Evolutionary conservation across 257 asterid species (phyloP).

Genomic region (Euphrasia confusa): DNA sequence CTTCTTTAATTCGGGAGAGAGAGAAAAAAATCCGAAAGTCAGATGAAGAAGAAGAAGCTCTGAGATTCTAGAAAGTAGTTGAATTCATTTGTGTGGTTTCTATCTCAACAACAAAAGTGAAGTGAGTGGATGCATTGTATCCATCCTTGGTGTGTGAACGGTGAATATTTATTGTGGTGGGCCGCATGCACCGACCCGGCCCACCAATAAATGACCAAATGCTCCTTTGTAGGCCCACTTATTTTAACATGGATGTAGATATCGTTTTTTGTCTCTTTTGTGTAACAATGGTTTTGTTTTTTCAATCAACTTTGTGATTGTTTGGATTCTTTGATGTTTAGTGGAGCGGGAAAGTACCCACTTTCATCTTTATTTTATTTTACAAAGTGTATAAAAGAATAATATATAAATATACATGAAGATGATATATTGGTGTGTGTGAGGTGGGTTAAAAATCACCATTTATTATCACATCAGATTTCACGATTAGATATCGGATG

Average conservation of each 20-base stretch:
- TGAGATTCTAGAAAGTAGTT: not conserved
- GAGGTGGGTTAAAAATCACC: no score
- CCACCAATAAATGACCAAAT: slow-evolving; percentile 29
- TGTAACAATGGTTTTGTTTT: not conserved
- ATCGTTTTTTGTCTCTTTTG: not conserved
- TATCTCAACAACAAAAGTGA: slow-evolving; percentile 13
- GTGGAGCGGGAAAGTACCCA: not conserved
- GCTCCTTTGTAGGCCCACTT: slow-evolving; percentile 25
- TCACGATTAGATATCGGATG: no score
- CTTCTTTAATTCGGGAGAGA: slow-evolving; percentile 1
- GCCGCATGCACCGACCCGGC: slow-evolving; percentile 36
- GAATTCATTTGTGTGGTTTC: not conserved
- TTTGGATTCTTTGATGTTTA: not conserved
- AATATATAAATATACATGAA: no score
- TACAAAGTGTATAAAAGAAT: not conserved
- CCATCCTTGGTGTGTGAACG: slow-evolving; percentile 10
- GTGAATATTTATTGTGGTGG: slow-evolving; percentile 23
- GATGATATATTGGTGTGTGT: no score
- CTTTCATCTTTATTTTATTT: not conserved
- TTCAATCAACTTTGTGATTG: not conserved
- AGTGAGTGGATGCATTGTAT: slow-evolving; percentile 21
- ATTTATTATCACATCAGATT: no score
- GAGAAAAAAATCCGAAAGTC: not conserved
- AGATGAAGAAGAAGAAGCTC: slow-evolving; percentile 5
- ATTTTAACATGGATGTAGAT: not conserved